Evolutionary conservation across 345 rosid genomes (phyloP).

Genomic region (Schrenkiella parvula): DNA sequence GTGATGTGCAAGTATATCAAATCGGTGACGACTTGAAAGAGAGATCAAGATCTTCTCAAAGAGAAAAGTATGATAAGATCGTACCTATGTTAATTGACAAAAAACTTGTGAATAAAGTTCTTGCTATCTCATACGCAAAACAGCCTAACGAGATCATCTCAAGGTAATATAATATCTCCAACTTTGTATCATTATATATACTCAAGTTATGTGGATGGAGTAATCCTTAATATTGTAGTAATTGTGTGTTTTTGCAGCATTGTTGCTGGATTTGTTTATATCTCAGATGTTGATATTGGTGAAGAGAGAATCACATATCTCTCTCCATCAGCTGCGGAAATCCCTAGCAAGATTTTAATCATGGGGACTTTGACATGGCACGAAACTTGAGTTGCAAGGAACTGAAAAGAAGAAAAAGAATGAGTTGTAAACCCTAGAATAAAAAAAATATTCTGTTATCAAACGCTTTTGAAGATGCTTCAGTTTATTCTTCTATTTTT

Average conservation of each 20-base stretch:
- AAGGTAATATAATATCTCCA: constrained; percentile 1
- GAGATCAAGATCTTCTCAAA: not conserved
- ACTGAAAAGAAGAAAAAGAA: not conserved
- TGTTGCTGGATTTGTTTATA: constrained; percentile 25
- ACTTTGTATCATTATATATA: not conserved
- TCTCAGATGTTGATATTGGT: not conserved
- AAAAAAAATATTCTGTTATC: too few species aligned
- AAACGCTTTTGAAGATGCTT: not conserved
- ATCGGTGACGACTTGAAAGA: not conserved
- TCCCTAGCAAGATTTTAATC: constrained; percentile 5
- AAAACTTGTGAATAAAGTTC: not conserved
- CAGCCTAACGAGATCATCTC: not conserved
- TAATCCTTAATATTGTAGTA: not conserved
- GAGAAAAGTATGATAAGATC: not conserved
- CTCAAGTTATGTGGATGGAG: not conserved
- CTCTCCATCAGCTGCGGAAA: constrained; percentile 14
- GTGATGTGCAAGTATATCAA: constrained; percentile 1
- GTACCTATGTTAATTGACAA: not conserved
- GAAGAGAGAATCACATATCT: constrained; percentile 8
- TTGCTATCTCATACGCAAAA: constrained; percentile 10
- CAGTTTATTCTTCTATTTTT: too few species aligned
- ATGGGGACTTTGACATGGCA: constrained; percentile 16
- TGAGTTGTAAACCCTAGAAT: not conserved
- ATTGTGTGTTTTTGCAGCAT: constrained; percentile 13
- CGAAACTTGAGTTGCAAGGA: not conserved